Conservation (phyloP, 2,329 filamentous ascomycete genomes). For the Fusarium temperatum region DNA sequence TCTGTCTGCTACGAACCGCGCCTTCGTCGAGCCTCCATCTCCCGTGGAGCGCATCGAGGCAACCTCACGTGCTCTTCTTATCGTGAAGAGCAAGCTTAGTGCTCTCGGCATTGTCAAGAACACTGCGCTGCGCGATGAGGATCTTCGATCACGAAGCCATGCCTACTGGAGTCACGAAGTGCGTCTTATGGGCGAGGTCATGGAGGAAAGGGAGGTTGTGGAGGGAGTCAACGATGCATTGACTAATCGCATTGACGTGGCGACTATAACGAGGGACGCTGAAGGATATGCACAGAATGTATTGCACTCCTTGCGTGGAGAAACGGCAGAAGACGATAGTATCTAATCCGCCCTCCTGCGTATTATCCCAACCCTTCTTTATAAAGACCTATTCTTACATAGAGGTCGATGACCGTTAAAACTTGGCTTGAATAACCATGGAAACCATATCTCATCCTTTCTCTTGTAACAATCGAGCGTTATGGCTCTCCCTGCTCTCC, state of each 20-base stretch:
- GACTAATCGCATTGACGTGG: conserved; percentile 70
- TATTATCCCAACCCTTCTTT: conserved; percentile 37
- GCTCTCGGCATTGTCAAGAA: conserved; percentile 82
- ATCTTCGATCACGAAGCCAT: conserved; percentile 71
- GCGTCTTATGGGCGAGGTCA: conserved; percentile 74
- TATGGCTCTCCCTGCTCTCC: not conserved
- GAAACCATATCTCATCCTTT: conserved; percentile 28
- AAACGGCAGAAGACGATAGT: conserved; percentile 27
- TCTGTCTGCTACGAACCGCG: conserved; percentile 80
- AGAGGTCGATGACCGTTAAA: conserved; percentile 35
- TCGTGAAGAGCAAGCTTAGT: conserved; percentile 71
- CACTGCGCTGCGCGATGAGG: conserved; percentile 77
- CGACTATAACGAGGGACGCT: conserved; percentile 68
- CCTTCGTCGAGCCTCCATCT: conserved; percentile 71
- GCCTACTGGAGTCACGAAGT: conserved; percentile 86
- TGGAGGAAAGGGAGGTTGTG: conserved; percentile 81
- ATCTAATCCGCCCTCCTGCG: conserved; percentile 13
- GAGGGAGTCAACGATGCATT: conserved; percentile 76
- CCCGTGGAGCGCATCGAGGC: conserved; percentile 73
- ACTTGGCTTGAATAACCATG: conserved; percentile 20
- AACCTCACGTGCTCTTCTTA: conserved; percentile 64
- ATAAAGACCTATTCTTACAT: conserved; percentile 42
- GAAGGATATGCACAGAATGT: conserved; percentile 65
- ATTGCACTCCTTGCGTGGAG: conserved; percentile 46
- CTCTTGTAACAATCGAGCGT: conserved; percentile 14